phyloP scores from a whole-genome alignment of 2,329 filamentous ascomycete species.

The Paraphoma sp. region DNA sequence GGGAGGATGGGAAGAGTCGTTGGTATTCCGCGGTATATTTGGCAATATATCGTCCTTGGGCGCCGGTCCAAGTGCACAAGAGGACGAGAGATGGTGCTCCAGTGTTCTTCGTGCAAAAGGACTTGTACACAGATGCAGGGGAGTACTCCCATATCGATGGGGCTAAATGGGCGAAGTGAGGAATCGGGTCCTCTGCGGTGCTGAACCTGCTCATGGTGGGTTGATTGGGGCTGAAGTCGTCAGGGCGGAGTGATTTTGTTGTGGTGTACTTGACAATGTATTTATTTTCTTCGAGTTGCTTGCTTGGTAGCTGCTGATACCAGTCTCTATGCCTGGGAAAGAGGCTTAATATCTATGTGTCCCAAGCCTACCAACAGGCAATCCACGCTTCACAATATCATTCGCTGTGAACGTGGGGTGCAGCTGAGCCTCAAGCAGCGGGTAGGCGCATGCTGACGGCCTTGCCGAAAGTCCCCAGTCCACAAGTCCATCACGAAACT shows the following conservation, averaged over 20 bases:
- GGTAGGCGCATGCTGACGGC: not conserved
- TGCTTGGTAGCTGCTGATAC: not conserved
- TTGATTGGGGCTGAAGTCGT: not conserved
- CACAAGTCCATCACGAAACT: not conserved
- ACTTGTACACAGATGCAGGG: conserved; percentile 1
- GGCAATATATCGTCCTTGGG: conserved; percentile 26
- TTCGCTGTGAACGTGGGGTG: not conserved
- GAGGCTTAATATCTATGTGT: not conserved
- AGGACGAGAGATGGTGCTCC: conserved; percentile 28
- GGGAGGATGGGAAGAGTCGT: conserved; percentile 27
- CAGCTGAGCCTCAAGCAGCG: not conserved
- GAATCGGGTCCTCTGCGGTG: conserved; percentile 2
- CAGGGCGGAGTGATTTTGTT: not conserved
- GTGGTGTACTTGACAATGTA: not conserved
- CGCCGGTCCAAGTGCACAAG: conserved; percentile 39
- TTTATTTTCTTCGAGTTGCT: not conserved
- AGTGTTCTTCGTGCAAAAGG: not conserved
- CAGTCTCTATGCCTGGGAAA: not conserved
- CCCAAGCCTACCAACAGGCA: not conserved
- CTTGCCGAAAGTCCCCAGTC: not conserved
- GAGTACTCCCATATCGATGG: conserved; percentile 22
- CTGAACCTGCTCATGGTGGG: conserved; percentile 3
- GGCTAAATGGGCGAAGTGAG: conserved; percentile 19
- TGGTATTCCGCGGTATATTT: conserved; percentile 35
- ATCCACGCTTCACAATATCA: not conserved